Conservation (phyloP, 2,329 filamentous ascomycete genomes). For the Aspergillus intermedius region DNA sequence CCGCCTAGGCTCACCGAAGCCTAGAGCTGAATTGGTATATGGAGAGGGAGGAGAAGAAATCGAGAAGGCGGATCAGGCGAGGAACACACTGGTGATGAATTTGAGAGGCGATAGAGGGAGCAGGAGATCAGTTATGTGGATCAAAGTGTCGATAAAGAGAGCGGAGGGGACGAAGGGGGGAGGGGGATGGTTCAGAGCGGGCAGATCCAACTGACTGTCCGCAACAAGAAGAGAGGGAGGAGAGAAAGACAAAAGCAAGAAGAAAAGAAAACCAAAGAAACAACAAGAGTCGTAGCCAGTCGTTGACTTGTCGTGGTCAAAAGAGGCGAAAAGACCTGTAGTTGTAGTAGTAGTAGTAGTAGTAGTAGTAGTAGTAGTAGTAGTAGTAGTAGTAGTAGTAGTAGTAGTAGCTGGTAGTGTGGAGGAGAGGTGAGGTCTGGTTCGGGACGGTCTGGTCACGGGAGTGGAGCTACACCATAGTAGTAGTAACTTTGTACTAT, state of each 20-base stretch:
- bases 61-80: background rate
- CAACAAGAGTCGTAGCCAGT: background rate
- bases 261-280: conserved; percentile 7
- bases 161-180: background rate
- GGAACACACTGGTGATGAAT: background rate
- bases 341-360: no score
- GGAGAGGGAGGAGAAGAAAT: background rate
- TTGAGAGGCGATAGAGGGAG: background rate
- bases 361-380: no score
- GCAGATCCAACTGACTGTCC: no score
- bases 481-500: no score
- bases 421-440: background rate
- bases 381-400: no score
- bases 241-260: conserved; percentile 3
- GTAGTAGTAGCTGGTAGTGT: background rate
- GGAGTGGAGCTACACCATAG: background rate
- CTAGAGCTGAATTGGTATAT: background rate
- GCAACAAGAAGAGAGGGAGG: conserved; percentile 1
- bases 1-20: background rate
- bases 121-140: conserved; percentile 1
- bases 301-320: background rate
- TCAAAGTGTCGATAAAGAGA: background rate
- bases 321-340: conserved; percentile 2
- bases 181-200: background rate
- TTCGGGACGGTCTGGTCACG: background rate